phyloP scores from a whole-genome alignment of 1,284 basidiomycete species.

The Microbotryum silenes-acaulis region DNA sequence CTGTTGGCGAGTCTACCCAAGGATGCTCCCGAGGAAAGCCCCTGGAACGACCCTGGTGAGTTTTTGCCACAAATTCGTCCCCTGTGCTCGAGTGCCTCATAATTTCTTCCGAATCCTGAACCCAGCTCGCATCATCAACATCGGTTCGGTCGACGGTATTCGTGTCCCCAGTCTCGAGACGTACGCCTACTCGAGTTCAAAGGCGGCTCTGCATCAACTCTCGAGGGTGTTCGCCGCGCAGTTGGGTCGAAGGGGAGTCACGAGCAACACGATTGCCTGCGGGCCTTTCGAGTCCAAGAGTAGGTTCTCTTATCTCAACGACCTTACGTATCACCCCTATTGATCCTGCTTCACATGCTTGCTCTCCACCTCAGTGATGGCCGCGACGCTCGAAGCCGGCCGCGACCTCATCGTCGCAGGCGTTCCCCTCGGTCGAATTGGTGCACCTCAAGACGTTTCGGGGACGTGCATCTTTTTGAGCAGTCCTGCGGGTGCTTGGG shows the following conservation, averaged over 20 bases:
- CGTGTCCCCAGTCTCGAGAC: slow-evolving; percentile 52
- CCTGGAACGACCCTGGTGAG: slow-evolving; percentile 42
- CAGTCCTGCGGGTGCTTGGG: slow-evolving; percentile 54
- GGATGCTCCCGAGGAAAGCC: slow-evolving; percentile 44
- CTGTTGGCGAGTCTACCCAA: slow-evolving; percentile 46
- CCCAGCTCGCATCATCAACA: slow-evolving; percentile 34
- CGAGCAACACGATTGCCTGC: slow-evolving; percentile 61
- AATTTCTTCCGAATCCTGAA: not conserved
- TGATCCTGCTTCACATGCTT: slow-evolving; percentile 33
- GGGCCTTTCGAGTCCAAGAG: slow-evolving; percentile 43
- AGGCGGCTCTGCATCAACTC: slow-evolving; percentile 56
- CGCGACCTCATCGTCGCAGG: slow-evolving; percentile 48
- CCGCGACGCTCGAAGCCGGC: slow-evolving; percentile 49
- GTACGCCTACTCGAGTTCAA: slow-evolving; percentile 61
- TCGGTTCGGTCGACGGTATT: slow-evolving; percentile 35
- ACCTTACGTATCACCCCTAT: no score
- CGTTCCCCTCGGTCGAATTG: slow-evolving; percentile 54
- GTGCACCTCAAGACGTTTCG: slow-evolving; percentile 56
- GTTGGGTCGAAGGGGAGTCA: slow-evolving; percentile 55
- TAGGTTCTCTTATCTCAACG: not conserved
- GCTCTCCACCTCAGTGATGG: slow-evolving; percentile 50
- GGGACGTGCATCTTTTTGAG: slow-evolving; percentile 57
- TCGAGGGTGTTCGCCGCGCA: slow-evolving; percentile 56
- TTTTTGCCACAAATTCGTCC: slow-evolving; percentile 50
- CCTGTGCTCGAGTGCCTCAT: not conserved